Conservation (phyloP, 106 monocot species). For the Chionographis japonica region DNA sequence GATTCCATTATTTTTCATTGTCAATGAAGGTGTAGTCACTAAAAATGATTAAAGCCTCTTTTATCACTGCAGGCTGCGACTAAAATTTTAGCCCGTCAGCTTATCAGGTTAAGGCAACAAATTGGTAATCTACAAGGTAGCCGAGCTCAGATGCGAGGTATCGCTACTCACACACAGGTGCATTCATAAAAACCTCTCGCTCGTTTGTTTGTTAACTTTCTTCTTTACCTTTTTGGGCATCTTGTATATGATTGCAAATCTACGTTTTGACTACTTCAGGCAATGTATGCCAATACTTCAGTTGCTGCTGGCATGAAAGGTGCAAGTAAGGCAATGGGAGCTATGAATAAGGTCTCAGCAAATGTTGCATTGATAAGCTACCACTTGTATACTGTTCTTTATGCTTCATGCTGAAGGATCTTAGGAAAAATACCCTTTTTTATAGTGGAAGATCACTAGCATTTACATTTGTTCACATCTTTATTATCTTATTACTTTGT, state of each 20-base stretch:
- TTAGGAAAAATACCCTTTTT: background rate
- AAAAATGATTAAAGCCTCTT: background rate
- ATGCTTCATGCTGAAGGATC: background rate
- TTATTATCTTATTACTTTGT: background rate
- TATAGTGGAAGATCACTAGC: background rate
- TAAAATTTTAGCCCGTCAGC: slow-evolving; percentile 72
- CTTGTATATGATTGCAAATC: background rate
- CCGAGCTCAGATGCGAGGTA: slow-evolving; percentile 81
- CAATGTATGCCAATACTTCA: slow-evolving; percentile 74
- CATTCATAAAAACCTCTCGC: background rate
- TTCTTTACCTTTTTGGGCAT: background rate
- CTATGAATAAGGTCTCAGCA: slow-evolving; percentile 71
- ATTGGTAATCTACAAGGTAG: slow-evolving; percentile 71
- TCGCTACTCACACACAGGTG: slow-evolving; percentile 88
- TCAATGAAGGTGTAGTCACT: too few species aligned
- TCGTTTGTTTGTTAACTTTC: background rate
- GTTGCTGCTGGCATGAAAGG: slow-evolving; percentile 78
- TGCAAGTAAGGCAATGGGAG: slow-evolving; percentile 80
- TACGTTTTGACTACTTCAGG: slow-evolving; percentile 33
- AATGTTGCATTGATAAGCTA: background rate
- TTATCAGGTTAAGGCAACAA: slow-evolving; percentile 79
- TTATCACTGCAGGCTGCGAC: slow-evolving; percentile 55
- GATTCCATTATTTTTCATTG: too few species aligned
- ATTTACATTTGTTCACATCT: background rate
- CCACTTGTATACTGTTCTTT: background rate